Conservation (phyloP, 2,329 filamentous ascomycete genomes). For the Talaromyces sp. region DNA sequence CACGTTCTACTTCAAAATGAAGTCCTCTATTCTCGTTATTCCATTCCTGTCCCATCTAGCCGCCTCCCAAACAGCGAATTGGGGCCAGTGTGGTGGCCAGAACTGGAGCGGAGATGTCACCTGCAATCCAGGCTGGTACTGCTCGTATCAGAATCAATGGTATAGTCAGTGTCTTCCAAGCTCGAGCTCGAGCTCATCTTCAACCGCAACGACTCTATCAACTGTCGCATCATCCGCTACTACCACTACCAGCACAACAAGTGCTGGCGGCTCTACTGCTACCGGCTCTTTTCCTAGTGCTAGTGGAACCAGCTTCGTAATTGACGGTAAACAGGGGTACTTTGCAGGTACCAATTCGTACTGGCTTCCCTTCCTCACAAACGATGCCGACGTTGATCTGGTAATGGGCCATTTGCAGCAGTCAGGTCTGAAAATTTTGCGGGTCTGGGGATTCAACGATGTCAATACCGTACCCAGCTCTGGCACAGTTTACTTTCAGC, state of each 20-base stretch:
- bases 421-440: constrained; percentile 49
- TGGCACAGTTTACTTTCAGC: constrained; percentile 47
- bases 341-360: constrained; percentile 53
- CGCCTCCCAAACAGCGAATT: not conserved
- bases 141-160: not conserved
- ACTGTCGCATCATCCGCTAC: not conserved
- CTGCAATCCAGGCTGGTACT: not conserved
- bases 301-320: constrained; percentile 34
- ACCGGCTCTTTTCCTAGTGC: constrained; percentile 23
- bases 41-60: not conserved
- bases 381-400: constrained; percentile 49
- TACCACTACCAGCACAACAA: not conserved
- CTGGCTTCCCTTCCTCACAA: constrained; percentile 52
- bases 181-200: not conserved
- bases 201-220: not conserved
- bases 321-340: constrained; percentile 41
- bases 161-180: not conserved
- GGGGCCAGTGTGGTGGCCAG: not conserved
- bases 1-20: not conserved
- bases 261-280: not conserved
- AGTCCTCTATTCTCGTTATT: not conserved
- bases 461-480: constrained; percentile 40
- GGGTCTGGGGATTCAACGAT: constrained; percentile 56
- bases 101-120: not conserved
- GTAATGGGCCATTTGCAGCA: constrained; percentile 32